A percentile compares a stretch with the other conserved stretches of the same genome.
These are phyloP conservation scores for Diplotaxis tenuifolia DNA, from an alignment of 345 rosid species.

Conservation along the genomic window DNA sequence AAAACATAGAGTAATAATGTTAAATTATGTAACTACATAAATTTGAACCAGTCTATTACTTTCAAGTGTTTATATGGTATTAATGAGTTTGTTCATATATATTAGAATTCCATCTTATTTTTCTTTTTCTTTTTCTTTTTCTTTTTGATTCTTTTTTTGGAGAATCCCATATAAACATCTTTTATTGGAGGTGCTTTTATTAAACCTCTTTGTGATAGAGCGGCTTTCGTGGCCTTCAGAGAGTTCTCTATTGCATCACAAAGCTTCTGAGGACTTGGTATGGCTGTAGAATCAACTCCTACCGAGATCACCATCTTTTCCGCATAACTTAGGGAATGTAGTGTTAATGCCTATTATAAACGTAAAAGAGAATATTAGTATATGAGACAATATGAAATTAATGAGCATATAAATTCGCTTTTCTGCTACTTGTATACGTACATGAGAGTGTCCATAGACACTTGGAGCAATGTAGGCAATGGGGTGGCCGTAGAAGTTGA, in stretches of 20 bases:
- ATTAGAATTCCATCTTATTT: not conserved
- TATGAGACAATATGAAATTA: not conserved
- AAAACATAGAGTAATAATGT: too few species aligned
- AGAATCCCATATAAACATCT: not conserved
- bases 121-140: too few species aligned
- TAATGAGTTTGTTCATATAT: not conserved
- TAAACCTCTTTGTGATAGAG: constrained; percentile 7
- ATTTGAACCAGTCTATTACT: not conserved
- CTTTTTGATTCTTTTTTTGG: not conserved
- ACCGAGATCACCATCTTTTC: constrained; percentile 54
- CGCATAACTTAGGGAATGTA: constrained; percentile 66
- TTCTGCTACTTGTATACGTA: constrained; percentile 16
- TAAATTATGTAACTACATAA: too few species aligned
- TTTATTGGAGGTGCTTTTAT: not conserved
- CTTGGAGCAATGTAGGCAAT: constrained; percentile 55
- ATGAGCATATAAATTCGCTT: not conserved
- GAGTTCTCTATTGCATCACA: constrained; percentile 54
- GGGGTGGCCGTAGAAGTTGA: constrained; percentile 48
- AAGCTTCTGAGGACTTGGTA: constrained; percentile 59
- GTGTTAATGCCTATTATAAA: constrained; percentile 50
- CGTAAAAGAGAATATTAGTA: not conserved
- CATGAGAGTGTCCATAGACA: constrained; percentile 55
- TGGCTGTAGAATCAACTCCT: constrained; percentile 53
- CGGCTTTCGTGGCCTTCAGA: constrained; percentile 44
- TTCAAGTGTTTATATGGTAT: not conserved